Evolutionary conservation across 2,329 filamentous ascomycete genomes (phyloP).

Genomic region (Aureobasidium zeae): DNA sequence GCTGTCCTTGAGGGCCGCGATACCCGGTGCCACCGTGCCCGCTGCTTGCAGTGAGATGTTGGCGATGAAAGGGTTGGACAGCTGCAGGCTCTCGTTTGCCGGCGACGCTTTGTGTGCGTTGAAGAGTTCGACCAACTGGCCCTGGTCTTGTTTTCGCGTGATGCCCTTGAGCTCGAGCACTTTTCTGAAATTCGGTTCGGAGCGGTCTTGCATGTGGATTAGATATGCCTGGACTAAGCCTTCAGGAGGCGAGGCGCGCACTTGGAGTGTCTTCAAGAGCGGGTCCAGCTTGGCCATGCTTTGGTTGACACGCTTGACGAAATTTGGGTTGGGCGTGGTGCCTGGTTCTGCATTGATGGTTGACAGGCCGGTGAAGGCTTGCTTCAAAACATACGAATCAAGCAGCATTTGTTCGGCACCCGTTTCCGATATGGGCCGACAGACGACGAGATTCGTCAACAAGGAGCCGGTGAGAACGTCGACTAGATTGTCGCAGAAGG

Average conservation of each 20-base stretch:
- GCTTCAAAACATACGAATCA: conserved; percentile 84
- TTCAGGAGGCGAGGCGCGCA: conserved; percentile 82
- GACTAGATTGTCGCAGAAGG: conserved; percentile 93
- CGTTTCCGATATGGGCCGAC: conserved; percentile 82
- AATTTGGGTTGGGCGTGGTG: conserved; percentile 50
- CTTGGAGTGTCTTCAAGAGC: conserved; percentile 91
- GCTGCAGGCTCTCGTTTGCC: conserved; percentile 59
- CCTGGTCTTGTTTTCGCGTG: conserved; percentile 66
- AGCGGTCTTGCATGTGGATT: conserved; percentile 90
- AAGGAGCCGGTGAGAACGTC: conserved; percentile 75
- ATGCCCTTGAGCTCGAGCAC: conserved; percentile 94
- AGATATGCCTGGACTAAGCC: conserved; percentile 94
- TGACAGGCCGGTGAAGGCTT: conserved; percentile 63
- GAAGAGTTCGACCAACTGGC: conserved; percentile 78
- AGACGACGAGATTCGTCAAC: conserved; percentile 75
- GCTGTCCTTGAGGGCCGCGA: conserved; percentile 19
- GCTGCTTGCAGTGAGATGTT: conserved; percentile 45
- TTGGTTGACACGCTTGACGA: conserved; percentile 75
- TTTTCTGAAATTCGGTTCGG: conserved; percentile 90
- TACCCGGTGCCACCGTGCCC: conserved; percentile 31
- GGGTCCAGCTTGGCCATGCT: conserved; percentile 82
- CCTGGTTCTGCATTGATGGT: conserved; percentile 48
- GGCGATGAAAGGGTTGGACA: conserved; percentile 58
- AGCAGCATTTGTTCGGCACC: conserved; percentile 97
- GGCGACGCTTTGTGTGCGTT: conserved; percentile 66